phyloP scores from a whole-genome alignment of 2,329 filamentous ascomycete genomes.

The Acrocalymma vagum region DNA sequence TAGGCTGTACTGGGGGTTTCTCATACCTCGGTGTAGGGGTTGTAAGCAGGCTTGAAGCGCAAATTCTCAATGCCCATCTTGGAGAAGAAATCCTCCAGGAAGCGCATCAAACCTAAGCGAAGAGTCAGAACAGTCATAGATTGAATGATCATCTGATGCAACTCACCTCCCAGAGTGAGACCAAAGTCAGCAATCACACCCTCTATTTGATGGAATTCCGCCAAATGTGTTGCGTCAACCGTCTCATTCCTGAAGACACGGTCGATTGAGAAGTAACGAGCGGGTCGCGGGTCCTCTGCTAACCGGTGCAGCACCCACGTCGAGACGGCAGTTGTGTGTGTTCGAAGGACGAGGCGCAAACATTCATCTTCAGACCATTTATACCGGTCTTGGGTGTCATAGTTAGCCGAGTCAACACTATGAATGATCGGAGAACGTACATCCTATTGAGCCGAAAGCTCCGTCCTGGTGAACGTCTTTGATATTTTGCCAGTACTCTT shows the following conservation, averaged over 20 bases:
- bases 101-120: slow-evolving; percentile 73
- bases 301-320: slow-evolving; percentile 91
- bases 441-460: slow-evolving; percentile 94
- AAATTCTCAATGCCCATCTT: slow-evolving; percentile 92
- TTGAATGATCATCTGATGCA: not conserved
- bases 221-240: slow-evolving; percentile 94
- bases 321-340: slow-evolving; percentile 93
- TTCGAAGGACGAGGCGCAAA: slow-evolving; percentile 86
- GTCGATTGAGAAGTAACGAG: slow-evolving; percentile 98
- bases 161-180: slow-evolving; percentile 80
- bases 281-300: slow-evolving; percentile 81
- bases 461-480: slow-evolving; percentile 87
- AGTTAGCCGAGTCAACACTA: no score
- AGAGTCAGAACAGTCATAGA: slow-evolving; percentile 7
- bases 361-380: slow-evolving; percentile 91
- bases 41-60: slow-evolving; percentile 97
- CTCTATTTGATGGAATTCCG: slow-evolving; percentile 98
- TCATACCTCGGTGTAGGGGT: slow-evolving; percentile 70
- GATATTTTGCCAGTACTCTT: slow-evolving; percentile 88
- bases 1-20: no score
- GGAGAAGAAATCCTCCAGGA: slow-evolving; percentile 94
- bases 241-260: slow-evolving; percentile 98
- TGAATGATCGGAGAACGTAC: no score
- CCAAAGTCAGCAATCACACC: slow-evolving; percentile 98
- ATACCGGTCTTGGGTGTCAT: slow-evolving; percentile 70